Evolutionary conservation across 2,329 filamentous ascomycete species (phyloP), one percentile per base, ranked within the genome.

Genomic region (Capronia coronata): DNA sequence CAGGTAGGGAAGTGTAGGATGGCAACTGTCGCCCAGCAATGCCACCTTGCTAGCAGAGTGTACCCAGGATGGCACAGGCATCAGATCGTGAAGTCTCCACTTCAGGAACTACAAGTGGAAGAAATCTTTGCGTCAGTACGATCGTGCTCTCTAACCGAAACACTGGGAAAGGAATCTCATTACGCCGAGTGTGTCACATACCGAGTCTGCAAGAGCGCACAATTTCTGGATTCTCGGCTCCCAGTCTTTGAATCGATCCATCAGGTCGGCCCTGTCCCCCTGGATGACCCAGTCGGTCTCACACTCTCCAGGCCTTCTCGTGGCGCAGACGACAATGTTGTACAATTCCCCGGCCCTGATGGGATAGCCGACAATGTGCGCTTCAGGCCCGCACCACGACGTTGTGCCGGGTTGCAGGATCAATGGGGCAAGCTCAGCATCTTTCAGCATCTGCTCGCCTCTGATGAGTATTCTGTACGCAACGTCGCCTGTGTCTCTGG

Each of bases 1-100:
- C 3, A 84, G 71, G 60, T 85, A 81, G 1, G 82, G 82, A 41
- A 85, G 75, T 16, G 80, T 85, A 1, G 81, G 80, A 61, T 86
- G 82, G 63, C 80, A 83, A 2, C 80, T 76, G 60, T 86, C 82
- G 39, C 82, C 82, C 8, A 83, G 64, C 11, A 85, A 70, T 2
- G 73, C 76, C 2, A 77, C 76, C 39, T 68, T 69, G 27, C 78
- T 81, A 80, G 37, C 29, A 3, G 46, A 37, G 23, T 48, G 46
- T 7, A 48, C 38, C 46, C 46, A 84, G 1, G 71, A 75, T 0
- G 75, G 69, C 22, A 84, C 69, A 3, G 74, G 71, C 52, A 72
- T 27, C 60, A 82, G 77, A 49, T 78, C 74, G 52, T 79, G 75
- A 46, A 84, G 69, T 52, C 76, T 75, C 81, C 81, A 84, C 65